Percentiles rank a stretch among this genome's conserved stretches.
phyloP scores from a whole-genome alignment of 1,284 basidiomycete genomes.

The Sutorius eximius region DNA sequence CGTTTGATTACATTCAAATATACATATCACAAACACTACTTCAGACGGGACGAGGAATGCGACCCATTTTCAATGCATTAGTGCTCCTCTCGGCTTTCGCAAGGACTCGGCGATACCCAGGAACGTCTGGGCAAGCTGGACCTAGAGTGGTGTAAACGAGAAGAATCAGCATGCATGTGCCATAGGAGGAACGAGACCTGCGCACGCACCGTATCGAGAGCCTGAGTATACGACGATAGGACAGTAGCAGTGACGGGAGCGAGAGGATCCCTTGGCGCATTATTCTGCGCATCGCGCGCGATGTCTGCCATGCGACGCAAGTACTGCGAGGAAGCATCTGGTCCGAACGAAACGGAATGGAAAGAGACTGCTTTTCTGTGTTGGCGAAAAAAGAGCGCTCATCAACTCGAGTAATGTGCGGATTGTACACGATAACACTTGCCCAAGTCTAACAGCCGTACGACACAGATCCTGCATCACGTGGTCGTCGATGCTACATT shows the following conservation, averaged over 20 bases:
- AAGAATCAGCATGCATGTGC: background rate
- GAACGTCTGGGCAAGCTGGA: constrained; percentile 60
- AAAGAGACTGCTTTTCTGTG: constrained; percentile 57
- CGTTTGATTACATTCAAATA: background rate
- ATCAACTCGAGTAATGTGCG: background rate
- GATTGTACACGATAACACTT: background rate
- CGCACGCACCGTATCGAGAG: constrained; percentile 51
- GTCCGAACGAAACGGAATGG: constrained; percentile 60
- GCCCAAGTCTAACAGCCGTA: constrained; percentile 51
- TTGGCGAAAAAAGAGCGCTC: background rate
- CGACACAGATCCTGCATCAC: constrained; percentile 48
- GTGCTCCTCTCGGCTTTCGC: constrained; percentile 52
- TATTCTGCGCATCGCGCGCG: constrained; percentile 49
- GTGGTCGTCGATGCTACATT: constrained; percentile 43
- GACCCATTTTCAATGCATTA: constrained; percentile 35
- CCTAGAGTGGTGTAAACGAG: constrained; percentile 31
- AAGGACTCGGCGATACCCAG: constrained; percentile 61
- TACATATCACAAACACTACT: background rate
- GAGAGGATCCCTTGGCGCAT: constrained; percentile 47
- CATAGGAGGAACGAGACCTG: background rate
- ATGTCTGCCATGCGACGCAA: constrained; percentile 56
- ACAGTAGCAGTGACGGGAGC: constrained; percentile 38
- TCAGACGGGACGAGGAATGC: background rate
- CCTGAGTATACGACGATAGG: constrained; percentile 52
- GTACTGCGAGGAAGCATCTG: constrained; percentile 29